Percentiles rank a stretch among this genome's conserved stretches.
These are phyloP conservation scores for Daucus carota DNA, from an alignment of 129 eudicot genomes.

Conservation along the genomic window DH1_v3.0 NC_030384.2:31530001-31530500, in stretches of 20 bases:
- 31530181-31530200: conserved; percentile 97
- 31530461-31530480: background rate
- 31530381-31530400: background rate
- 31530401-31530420: background rate
- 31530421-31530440: background rate
- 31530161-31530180: conserved; percentile 90
- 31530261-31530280: background rate
- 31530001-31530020: conserved; percentile 96
- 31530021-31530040: conserved; percentile 67
- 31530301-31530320: background rate
- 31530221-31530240: conserved; percentile 87
- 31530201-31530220: conserved; percentile 54
- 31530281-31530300: background rate
- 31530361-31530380: background rate
- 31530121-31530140: conserved; percentile 79
- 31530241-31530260: conserved; percentile 54
- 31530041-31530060: conserved; percentile 92
- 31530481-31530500: background rate
- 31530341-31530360: background rate
- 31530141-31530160: conserved; percentile 96
- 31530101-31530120: conserved; percentile 82
- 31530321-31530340: background rate
- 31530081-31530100: conserved; percentile 61
- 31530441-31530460: background rate
- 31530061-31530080: conserved; percentile 59